Percentiles rank a stretch among this genome's conserved stretches.
These are phyloP conservation scores for Sherardia arvensis DNA, from an alignment of 257 asterid species.

Conservation along the genomic window DNA sequence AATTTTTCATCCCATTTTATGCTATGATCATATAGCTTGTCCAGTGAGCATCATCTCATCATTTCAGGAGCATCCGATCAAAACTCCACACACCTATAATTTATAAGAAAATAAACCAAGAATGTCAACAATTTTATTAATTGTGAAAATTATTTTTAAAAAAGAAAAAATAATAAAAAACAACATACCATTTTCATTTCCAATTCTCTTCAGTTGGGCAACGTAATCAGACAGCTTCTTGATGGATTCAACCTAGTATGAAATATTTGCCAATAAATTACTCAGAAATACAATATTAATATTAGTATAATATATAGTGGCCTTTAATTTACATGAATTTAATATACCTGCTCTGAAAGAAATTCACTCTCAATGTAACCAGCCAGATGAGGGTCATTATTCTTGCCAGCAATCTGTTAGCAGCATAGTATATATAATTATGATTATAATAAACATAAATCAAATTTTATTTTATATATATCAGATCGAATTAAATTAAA, in stretches of 20 bases:
- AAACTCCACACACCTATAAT: slow-evolving; percentile 37
- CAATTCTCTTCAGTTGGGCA: slow-evolving; percentile 73
- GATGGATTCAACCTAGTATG: slow-evolving; percentile 62
- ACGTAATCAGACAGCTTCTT: slow-evolving; percentile 70
- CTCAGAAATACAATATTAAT: no score
- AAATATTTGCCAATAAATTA: neutral
- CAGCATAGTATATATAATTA: no score
- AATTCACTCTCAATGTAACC: slow-evolving; percentile 67
- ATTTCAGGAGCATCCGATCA: slow-evolving; percentile 30
- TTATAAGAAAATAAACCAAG: neutral
- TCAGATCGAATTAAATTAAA: no score
- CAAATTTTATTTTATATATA: no score
- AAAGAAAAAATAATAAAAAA: neutral
- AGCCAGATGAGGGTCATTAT: slow-evolving; percentile 55
- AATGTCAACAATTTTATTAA: neutral
- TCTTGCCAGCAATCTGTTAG: slow-evolving; percentile 48
- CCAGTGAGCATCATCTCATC: neutral
- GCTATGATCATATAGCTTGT: neutral
- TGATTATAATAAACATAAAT: no score
- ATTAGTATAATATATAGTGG: no score
- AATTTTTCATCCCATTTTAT: no score
- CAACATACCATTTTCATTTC: slow-evolving; percentile 74
- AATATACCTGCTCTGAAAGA: slow-evolving; percentile 62
- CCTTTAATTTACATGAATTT: neutral
- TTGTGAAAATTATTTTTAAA: no score